Evolutionary conservation across 257 asterid species (phyloP).

Genomic region (Scutellaria barbata): DNA sequence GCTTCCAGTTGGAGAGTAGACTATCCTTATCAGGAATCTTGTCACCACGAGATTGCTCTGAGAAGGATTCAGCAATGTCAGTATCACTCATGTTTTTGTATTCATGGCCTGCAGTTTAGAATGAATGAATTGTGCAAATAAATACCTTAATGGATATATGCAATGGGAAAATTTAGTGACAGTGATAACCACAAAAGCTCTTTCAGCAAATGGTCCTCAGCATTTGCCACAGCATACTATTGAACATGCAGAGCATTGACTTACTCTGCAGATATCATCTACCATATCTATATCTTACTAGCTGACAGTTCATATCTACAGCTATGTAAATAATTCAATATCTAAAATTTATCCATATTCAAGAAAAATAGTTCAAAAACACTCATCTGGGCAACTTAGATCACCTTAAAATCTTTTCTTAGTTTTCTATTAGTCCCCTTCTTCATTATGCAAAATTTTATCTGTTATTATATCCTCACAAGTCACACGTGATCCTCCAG

Average conservation of each 20-base stretch:
- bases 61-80: slow-evolving; percentile 49
- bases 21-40: slow-evolving; percentile 40
- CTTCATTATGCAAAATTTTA: not conserved
- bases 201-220: no score
- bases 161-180: no score
- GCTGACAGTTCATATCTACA: no score
- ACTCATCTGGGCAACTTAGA: no score
- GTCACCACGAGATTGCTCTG: slow-evolving; percentile 39
- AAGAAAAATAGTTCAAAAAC: not conserved
- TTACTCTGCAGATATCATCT: no score
- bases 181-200: no score
- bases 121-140: slow-evolving; percentile 27
- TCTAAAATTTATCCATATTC: no score
- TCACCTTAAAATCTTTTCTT: not conserved
- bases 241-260: no score
- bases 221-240: no score
- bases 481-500: not conserved
- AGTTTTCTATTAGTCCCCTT: not conserved
- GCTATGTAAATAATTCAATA: no score
- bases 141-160: not conserved
- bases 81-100: slow-evolving; percentile 50
- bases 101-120: slow-evolving; percentile 41
- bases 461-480: not conserved
- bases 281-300: no score
- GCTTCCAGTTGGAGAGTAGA: slow-evolving; percentile 67